phyloP scores from a whole-genome alignment of 352 stramenopile genomes.

The Pythium rhizo-oryzae region DNA sequence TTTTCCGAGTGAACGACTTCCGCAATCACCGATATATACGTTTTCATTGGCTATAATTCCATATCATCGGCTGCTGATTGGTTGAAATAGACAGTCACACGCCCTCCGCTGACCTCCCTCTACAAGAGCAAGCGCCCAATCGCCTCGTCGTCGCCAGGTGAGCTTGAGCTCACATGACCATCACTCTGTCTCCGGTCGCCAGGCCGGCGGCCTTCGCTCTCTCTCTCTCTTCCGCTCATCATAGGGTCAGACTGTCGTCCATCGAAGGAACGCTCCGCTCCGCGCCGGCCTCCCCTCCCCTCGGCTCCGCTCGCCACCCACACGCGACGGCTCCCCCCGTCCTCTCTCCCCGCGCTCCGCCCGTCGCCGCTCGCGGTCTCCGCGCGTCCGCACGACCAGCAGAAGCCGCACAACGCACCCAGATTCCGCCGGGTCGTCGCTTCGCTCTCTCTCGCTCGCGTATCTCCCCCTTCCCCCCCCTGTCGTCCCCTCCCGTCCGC shows the following conservation, averaged over 20 bases:
- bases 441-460: neutral
- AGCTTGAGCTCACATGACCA: constrained; percentile 19
- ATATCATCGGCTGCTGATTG: neutral
- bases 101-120: constrained; percentile 4
- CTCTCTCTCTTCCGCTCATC: constrained; percentile 17
- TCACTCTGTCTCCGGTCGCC: constrained; percentile 20
- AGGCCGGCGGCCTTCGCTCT: neutral
- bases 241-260: constrained; percentile 20
- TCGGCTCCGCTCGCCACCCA: neutral
- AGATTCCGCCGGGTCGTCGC: neutral
- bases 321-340: neutral
- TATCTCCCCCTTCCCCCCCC: neutral
- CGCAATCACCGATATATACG: neutral
- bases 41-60: constrained; percentile 11
- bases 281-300: neutral
- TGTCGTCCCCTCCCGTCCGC: neutral
- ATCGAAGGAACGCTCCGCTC: constrained; percentile 19
- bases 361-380: constrained; percentile 13
- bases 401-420: neutral
- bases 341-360: neutral
- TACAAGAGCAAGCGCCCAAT: constrained; percentile 22
- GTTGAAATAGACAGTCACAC: constrained; percentile 3
- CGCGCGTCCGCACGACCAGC: constrained; percentile 1
- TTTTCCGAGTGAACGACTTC: neutral
- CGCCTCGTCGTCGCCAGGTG: constrained; percentile 21